Percentiles rank a stretch among this genome's conserved stretches.
Conservation (phyloP, 2,329 filamentous ascomycete species). For the Penicillium corylophilum region DNA sequence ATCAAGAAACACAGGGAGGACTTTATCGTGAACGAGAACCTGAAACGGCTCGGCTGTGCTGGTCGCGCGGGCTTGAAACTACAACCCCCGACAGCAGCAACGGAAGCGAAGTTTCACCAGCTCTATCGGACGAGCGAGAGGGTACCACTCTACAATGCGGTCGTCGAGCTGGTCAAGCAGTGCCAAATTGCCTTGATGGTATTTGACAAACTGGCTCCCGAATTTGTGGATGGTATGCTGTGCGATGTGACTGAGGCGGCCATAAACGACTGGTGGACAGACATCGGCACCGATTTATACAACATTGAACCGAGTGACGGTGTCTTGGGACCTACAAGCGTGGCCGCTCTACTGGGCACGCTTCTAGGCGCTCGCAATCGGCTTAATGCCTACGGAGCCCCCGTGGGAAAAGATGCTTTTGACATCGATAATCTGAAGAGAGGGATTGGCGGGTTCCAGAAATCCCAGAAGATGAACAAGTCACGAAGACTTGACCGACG, state of each 20-base stretch:
- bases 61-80: conserved; percentile 84
- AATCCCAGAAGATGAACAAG: conserved; percentile 75
- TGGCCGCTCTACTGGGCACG: conserved; percentile 81
- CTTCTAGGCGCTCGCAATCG: conserved; percentile 88
- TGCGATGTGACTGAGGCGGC: conserved; percentile 92
- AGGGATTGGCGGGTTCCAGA: conserved; percentile 86
- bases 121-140: conserved; percentile 85
- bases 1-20: conserved; percentile 73
- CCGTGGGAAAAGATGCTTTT: conserved; percentile 87
- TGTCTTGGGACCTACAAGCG: conserved; percentile 86
- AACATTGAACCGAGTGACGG: conserved; percentile 91
- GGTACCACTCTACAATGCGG: conserved; percentile 72
- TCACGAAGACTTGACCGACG: conserved; percentile 78
- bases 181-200: conserved; percentile 86
- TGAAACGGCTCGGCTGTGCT: conserved; percentile 89
- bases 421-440: conserved; percentile 79
- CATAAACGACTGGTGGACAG: conserved; percentile 93
- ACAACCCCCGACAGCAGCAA: conserved; percentile 72
- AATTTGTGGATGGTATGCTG: conserved; percentile 86
- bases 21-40: conserved; percentile 90
- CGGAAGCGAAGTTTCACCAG: conserved; percentile 86
- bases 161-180: conserved; percentile 84
- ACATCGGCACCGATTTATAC: conserved; percentile 88
- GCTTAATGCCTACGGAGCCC: conserved; percentile 77
- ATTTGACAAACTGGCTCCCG: conserved; percentile 81